Evolutionary conservation across 768 basidiomycete species (phyloP), one percentile per base, ranked within the genome.

Genomic region (Piloderma croceum): DNA sequence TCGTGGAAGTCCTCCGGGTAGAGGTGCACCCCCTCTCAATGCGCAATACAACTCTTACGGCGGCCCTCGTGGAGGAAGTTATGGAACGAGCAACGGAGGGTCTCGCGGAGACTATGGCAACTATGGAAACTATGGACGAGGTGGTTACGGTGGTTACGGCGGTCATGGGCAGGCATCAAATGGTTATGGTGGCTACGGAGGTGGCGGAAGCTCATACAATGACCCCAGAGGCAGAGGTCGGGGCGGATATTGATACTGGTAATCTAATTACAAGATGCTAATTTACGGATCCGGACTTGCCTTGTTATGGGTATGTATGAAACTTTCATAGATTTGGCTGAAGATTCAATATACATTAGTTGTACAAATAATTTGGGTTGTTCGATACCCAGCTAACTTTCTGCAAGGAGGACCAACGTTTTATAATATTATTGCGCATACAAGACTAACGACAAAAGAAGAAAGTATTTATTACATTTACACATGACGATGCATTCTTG

Each of bases 141-240:
- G 64, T 17, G 59, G 59, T 9, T 55, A 64, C 42, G 58, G 57
- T 37, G 51, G 53, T 18, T 48, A 52, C 10, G 51, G 48, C 9
- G 54, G 55, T 33, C 50, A 42, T 32, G 48, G 50, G 6, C 50
- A 38, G 21, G 15, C 39, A 10, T 11, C 10, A 23, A 24, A 19
- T 24, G 41, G 41, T 7, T 24, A 38, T 22, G 38, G 38, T 20
- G 38, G 38, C n/a, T 34, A 38, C 15, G 33, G 39, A 31, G 37
- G 39, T 20, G 36, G 38, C 18, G 23, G 36, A 12, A 37, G 36
- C 13, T 24, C 43, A 20, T 46, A 46, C 38, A 34, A 27, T 6
- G 45, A 47, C 5, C 29, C 41, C 5, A 39, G 47, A 25, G 46
- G 51, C 3, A 34, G 51, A 22, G 52, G 52, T 10, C 41, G 52